These are phyloP conservation scores for Cladosporium cucumerinum DNA, from an alignment of 2,329 filamentous ascomycete genomes.

Conservation along the genomic window DNA sequence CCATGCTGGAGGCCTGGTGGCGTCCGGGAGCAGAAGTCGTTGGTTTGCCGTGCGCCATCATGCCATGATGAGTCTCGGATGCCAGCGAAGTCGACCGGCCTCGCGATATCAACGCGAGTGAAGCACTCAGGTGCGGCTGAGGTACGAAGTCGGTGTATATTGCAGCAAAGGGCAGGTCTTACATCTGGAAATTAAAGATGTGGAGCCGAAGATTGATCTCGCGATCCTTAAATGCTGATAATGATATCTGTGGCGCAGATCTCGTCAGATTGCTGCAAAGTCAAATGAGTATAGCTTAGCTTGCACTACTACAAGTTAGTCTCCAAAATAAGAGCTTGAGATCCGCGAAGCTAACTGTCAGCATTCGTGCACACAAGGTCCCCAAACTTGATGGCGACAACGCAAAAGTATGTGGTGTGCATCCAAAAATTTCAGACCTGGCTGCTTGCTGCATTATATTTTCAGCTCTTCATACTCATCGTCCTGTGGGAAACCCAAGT, in stretches of 20 bases:
- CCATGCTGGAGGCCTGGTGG: neutral
- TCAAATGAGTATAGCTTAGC: neutral
- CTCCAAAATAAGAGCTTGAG: neutral
- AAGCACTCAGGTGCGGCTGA: neutral
- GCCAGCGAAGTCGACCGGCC: neutral
- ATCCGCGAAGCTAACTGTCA: neutral
- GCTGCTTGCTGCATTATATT: constrained; percentile 15
- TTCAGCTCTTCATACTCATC: constrained; percentile 39
- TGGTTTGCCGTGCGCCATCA: neutral
- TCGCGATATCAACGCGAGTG: neutral
- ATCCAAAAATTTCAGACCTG: neutral
- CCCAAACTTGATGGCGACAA: neutral
- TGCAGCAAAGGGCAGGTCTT: neutral
- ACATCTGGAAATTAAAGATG: neutral
- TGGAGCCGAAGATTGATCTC: neutral
- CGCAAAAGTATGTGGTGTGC: neutral
- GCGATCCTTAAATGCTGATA: neutral
- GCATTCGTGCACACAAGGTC: neutral
- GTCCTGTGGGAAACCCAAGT: constrained; percentile 43
- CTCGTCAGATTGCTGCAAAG: accelerated
- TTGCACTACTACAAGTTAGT: neutral
- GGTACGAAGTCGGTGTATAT: neutral
- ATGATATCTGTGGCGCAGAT: neutral
- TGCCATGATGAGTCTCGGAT: neutral
- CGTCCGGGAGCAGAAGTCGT: neutral